Conservation (phyloP, 441 rosid genomes). For the Erodium moschatum region DNA sequence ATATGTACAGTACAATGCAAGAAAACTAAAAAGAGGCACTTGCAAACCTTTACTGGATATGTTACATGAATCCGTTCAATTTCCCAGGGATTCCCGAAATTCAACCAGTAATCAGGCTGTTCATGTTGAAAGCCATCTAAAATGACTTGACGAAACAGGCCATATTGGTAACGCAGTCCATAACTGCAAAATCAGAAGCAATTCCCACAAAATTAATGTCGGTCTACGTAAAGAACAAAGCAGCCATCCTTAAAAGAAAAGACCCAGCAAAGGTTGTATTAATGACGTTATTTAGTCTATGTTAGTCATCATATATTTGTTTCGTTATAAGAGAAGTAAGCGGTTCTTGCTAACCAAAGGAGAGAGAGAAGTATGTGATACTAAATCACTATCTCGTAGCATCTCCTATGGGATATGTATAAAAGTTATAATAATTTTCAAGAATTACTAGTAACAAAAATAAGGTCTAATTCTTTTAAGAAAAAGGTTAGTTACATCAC, state of each 20-base stretch:
- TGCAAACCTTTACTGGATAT: slow-evolving; percentile 46
- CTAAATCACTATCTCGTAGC: neutral
- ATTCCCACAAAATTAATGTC: slow-evolving; percentile 1
- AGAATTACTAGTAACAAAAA: neutral
- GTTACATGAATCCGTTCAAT: slow-evolving; percentile 46
- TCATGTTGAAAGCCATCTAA: slow-evolving; percentile 49
- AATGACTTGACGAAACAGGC: slow-evolving; percentile 48
- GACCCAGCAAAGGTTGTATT: neutral
- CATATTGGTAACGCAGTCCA: slow-evolving; percentile 51
- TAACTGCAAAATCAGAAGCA: slow-evolving; percentile 28
- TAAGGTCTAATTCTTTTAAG: neutral
- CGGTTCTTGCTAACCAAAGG: neutral
- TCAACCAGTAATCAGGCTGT: slow-evolving; percentile 51
- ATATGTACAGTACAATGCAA: neutral
- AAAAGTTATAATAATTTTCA: neutral
- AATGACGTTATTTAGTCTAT: no score
- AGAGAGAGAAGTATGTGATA: neutral
- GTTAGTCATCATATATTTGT: no score
- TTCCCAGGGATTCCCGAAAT: slow-evolving; percentile 62
- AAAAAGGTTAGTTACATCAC: neutral
- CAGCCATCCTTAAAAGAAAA: neutral
- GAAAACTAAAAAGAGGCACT: slow-evolving; percentile 3
- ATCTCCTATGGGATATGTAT: neutral
- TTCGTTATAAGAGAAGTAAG: no score
- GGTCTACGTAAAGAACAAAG: neutral